Base-by-base conservation (phyloP, 805 yeast species). In the Yueomyces sp. region DNA sequence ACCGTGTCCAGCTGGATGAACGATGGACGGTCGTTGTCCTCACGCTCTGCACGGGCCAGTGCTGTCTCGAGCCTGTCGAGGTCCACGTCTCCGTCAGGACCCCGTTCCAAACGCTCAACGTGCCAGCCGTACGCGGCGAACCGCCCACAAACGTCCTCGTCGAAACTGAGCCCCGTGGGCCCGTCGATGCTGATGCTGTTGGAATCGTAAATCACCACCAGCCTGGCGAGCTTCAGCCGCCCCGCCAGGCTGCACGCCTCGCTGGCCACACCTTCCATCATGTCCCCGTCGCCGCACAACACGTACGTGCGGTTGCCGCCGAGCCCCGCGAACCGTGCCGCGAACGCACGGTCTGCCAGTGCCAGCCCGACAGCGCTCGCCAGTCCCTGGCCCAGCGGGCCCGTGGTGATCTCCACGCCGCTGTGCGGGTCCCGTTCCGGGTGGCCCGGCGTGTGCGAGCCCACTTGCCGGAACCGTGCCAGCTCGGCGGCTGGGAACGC, bases 381-480 rank as follows among this genome's bases (percentile, higher is more conserved):
- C 57, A 90, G 76, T 80, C 98, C 98, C 72, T 90, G 98, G 65
- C 98, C 98, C 57, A 90, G 77, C 45, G 98, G 97, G 66, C 98
- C 98, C 48, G 97, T 90, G 66, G 97, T 88, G 60, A 90, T 95
- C 65, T 92, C 97, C 45, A 87, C 77, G 63, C 97, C 97, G 41
- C 94, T 88, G 47, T 82, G 73, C 59, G 83, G 94, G 50, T 30
- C 9, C 9, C 69, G 75, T 72, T 90, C 98, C 44, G 98, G 98
- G 72, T 90, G 98, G 55, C 98, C 98, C 42, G 98, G 98, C 49
- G 95, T 82, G 69, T 79, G 82, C 52, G 97, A 88, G 60, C 75
- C 73, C 59, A 88, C 67, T 69, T 85, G 94, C 75, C 97, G 84
- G 73, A 92, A 92, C 49, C 73, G 66, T 73, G 87, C 81, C 67